Conservation (phyloP, 768 basidiomycete genomes). For the Rhizopogon vulgaris region DNA sequence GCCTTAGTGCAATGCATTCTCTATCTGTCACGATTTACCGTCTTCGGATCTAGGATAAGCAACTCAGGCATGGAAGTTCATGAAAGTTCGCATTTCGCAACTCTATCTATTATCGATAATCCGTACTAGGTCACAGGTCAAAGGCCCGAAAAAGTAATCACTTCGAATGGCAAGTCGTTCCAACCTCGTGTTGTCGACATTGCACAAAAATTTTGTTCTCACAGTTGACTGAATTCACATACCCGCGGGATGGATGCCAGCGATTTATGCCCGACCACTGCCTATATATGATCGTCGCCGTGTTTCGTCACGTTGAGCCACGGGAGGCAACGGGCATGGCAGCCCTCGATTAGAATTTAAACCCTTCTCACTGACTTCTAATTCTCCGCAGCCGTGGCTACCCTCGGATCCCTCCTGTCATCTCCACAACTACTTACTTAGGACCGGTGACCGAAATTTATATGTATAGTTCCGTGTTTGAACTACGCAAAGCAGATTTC, state of each 20-base stretch:
- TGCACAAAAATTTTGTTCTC: slow-evolving; percentile 9
- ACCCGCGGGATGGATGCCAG: slow-evolving; percentile 1
- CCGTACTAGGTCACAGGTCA: slow-evolving; percentile 2
- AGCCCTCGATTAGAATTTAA: neutral
- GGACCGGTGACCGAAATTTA: slow-evolving; percentile 7
- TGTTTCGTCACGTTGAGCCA: slow-evolving; percentile 5
- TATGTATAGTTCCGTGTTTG: slow-evolving; percentile 14
- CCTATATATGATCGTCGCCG: slow-evolving; percentile 1
- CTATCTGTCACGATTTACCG: neutral
- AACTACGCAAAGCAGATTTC: slow-evolving; percentile 12
- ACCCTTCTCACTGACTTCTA: neutral
- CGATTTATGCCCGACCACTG: neutral
- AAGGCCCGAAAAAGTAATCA: slow-evolving; percentile 5
- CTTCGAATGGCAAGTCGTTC: slow-evolving; percentile 5
- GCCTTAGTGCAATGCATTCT: too few species aligned
- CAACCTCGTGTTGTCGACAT: slow-evolving; percentile 23
- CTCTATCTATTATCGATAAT: slow-evolving; percentile 1
- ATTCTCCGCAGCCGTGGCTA: slow-evolving; percentile 1
- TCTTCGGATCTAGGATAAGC: slow-evolving; percentile 12
- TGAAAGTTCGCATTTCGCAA: slow-evolving; percentile 5
- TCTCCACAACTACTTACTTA: slow-evolving; percentile 7
- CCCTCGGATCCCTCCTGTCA: slow-evolving; percentile 5
- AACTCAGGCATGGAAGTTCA: neutral
- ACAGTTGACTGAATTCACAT: neutral
- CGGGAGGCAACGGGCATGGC: neutral